Conservation (phyloP, 352 stramenopile genomes). For the Phytophthora chlamydospora region DNA sequence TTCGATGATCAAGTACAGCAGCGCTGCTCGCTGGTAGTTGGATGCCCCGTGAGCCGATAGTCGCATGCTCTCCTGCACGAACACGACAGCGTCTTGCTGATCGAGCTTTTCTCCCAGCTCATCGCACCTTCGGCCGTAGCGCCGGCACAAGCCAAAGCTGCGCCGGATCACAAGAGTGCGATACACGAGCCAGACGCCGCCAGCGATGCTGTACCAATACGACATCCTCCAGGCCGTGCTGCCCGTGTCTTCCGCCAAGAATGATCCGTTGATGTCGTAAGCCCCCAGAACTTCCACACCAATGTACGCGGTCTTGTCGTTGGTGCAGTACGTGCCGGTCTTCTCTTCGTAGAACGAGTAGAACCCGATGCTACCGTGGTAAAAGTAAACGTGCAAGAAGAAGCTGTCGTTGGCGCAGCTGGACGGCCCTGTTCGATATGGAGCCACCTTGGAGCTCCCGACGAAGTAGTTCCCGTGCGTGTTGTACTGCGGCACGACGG, state of each 20-base stretch:
- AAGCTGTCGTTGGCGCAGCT: slow-evolving; percentile 17
- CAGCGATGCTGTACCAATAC: slow-evolving; percentile 22
- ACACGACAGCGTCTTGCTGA: slow-evolving; percentile 12
- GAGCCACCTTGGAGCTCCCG: background rate
- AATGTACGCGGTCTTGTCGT: slow-evolving; percentile 10
- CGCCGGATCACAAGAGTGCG: slow-evolving; percentile 16
- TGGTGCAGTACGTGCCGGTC: slow-evolving; percentile 12
- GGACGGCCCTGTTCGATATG: slow-evolving; percentile 1
- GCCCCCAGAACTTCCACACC: slow-evolving; percentile 7
- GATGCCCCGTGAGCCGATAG: slow-evolving; percentile 26
- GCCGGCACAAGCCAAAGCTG: slow-evolving; percentile 4
- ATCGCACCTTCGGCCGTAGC: slow-evolving; percentile 11
- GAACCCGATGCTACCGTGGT: slow-evolving; percentile 20
- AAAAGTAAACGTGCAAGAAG: slow-evolving; percentile 14
- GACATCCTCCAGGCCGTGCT: slow-evolving; percentile 13
- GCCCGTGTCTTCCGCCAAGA: slow-evolving; percentile 18
- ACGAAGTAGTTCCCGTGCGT: slow-evolving; percentile 23
- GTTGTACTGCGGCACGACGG: slow-evolving; percentile 30
- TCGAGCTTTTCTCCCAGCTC: slow-evolving; percentile 6
- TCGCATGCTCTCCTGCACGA: slow-evolving; percentile 23
- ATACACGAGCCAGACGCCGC: slow-evolving; percentile 20
- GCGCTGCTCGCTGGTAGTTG: slow-evolving; percentile 17
- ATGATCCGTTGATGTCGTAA: slow-evolving; percentile 24
- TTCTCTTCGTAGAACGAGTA: slow-evolving; percentile 20
- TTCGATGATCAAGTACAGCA: slow-evolving; percentile 33